Evolutionary conservation across 2,329 filamentous ascomycete species (phyloP).

Genomic region (Aspergillus novoparasiticus): DNA sequence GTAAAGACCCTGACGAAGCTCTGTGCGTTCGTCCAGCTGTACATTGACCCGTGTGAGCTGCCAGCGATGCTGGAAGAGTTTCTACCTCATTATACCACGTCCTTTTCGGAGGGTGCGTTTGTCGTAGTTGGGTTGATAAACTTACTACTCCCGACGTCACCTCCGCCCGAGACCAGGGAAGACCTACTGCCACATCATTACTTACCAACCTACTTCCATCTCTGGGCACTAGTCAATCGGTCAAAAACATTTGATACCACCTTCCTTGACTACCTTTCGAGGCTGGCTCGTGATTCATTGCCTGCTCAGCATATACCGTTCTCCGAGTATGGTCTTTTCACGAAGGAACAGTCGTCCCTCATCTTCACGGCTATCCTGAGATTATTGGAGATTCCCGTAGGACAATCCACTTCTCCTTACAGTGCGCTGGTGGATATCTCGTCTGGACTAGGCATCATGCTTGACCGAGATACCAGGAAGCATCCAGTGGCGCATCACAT

Average conservation of each 20-base stretch:
- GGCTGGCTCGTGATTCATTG: conserved; percentile 82
- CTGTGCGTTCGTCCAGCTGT: conserved; percentile 85
- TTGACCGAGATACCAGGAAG: conserved; percentile 92
- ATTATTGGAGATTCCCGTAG: conserved; percentile 91
- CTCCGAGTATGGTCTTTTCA: conserved; percentile 86
- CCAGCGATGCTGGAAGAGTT: conserved; percentile 80
- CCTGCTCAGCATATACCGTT: conserved; percentile 75
- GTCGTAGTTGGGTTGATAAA: conserved; percentile 89
- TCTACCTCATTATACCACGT: conserved; percentile 86
- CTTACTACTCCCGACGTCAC: conserved; percentile 80
- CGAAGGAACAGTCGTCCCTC: conserved; percentile 83
- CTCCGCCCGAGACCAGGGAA: conserved; percentile 66
- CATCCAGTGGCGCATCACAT: conserved; percentile 91
- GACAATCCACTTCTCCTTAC: conserved; percentile 92
- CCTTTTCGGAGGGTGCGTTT: conserved; percentile 87
- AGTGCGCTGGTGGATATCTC: conserved; percentile 76
- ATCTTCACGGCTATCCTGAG: conserved; percentile 91
- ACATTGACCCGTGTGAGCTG: conserved; percentile 87
- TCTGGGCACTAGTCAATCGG: conserved; percentile 91
- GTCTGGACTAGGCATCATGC: conserved; percentile 78
- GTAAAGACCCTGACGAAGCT: conserved; percentile 80
- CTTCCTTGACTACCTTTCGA: conserved; percentile 86
- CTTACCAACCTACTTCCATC: conserved; percentile 90
- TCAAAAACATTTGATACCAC: conserved; percentile 85
- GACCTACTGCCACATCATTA: conserved; percentile 87